Evolutionary conservation across 2,329 filamentous ascomycete species (phyloP).

Genomic region (Albifimbria verrucaria): DNA sequence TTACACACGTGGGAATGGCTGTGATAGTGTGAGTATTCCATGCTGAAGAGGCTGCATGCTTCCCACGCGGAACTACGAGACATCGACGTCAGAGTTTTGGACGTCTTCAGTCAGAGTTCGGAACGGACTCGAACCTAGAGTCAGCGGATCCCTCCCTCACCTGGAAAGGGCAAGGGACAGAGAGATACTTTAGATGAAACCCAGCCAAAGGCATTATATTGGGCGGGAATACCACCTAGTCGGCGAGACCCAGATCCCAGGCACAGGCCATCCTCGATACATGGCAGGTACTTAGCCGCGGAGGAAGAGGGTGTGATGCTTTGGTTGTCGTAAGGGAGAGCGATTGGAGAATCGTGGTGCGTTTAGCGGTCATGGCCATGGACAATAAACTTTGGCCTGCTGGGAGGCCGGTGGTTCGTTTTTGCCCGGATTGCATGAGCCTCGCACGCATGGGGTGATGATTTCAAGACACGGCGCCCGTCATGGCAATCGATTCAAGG

Average conservation of each 20-base stretch:
- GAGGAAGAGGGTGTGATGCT: neutral
- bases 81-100: neutral
- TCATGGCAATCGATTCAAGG: too few relatives aligned
- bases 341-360: neutral
- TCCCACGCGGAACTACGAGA: neutral
- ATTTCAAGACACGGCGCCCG: too few relatives aligned
- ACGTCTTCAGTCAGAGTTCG: neutral
- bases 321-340: neutral
- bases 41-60: too few relatives aligned
- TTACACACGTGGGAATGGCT: too few relatives aligned
- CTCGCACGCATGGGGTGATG: too few relatives aligned
- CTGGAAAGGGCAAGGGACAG: neutral
- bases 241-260: neutral
- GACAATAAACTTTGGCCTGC: neutral
- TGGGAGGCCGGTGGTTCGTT: neutral
- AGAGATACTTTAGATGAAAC: neutral
- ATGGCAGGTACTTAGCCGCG: too few relatives aligned
- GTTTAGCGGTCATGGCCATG: neutral
- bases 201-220: neutral
- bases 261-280: too few relatives aligned
- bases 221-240: neutral
- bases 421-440: too few relatives aligned
- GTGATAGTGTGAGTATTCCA: too few relatives aligned
- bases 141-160: neutral
- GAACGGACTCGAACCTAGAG: neutral